Base-by-base conservation (phyloP, 768 basidiomycete species). In the Panaeolus cyanescens region DNA sequence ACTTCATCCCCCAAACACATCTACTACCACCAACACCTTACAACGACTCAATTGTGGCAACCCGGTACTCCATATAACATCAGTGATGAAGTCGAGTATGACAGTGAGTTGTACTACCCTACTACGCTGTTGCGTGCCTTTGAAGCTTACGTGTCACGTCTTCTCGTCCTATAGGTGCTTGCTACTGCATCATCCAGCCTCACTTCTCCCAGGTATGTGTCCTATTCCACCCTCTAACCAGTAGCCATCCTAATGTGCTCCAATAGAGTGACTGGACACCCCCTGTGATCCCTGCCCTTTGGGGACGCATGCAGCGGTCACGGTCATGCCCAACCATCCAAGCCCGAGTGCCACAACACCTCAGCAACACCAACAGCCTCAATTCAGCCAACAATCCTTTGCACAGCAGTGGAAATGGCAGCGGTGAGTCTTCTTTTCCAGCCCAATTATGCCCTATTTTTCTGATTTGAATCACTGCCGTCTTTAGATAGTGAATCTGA, bases 251-350 rank as follows among this genome's bases (percentile, higher is more conserved):
- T 59, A 45, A 5, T 55, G 17, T 54, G 19, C 50, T 45, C 25
- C n/a, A n/a, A 50, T 66, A 92, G 89, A 63, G 77, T 28, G 88
- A 90, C 64, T 93, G 91, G 91, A 72, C 85, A 25, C 91, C 91
- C 4, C 64, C 77, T 4, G 61, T 73, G 12, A 85, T 84, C 1
- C 89, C 90, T 34, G 87, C 88, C 9, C 79, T 92, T 32, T 92
- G 89, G 90, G 88, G 85, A 45, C 80, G 78, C 42, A 58, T 85
- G 25, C 45, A 50, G 9, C 22, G 80, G 76, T 28, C 53, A 61
- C 32, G 28, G 56, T 32, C 22, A 54, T 36, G 56, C 59, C 13
- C 34, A 58, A 63, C 15, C 54, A 72, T n/a, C n/a, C 28, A 70
- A 71, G 34, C 60, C 59, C 32, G 69, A 64, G 17, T 59, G 70